phyloP scores from a whole-genome alignment of 257 asterid species.

The Anisodus tanguticus region DNA sequence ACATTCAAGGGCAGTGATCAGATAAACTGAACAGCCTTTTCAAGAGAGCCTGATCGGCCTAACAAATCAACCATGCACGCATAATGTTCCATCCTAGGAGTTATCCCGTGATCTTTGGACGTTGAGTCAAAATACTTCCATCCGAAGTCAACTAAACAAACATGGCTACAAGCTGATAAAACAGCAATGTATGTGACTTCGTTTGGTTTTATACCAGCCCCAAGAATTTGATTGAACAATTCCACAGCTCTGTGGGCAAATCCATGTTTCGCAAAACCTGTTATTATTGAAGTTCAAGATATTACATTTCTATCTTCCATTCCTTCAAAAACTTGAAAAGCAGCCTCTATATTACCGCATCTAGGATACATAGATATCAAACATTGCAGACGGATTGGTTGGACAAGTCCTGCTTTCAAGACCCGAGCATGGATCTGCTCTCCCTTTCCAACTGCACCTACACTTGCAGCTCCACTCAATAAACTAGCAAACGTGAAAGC shows the following conservation, averaged over 20 bases:
- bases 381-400: slow-evolving; percentile 61
- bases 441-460: slow-evolving; percentile 91
- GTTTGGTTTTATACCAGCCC: slow-evolving; percentile 64
- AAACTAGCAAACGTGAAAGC: slow-evolving; percentile 88
- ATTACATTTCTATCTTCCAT: slow-evolving; percentile 62
- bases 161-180: slow-evolving; percentile 93
- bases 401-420: slow-evolving; percentile 67
- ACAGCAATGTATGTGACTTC: slow-evolving; percentile 87
- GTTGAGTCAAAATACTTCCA: slow-evolving; percentile 68
- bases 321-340: slow-evolving; percentile 59
- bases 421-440: slow-evolving; percentile 85
- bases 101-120: slow-evolving; percentile 59
- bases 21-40: slow-evolving; percentile 60
- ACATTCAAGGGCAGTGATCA: slow-evolving; percentile 70
- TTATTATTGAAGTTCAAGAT: slow-evolving; percentile 92
- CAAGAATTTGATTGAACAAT: slow-evolving; percentile 65
- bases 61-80: slow-evolving; percentile 55
- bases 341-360: slow-evolving; percentile 86
- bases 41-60: slow-evolving; percentile 53
- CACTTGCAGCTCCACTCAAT: slow-evolving; percentile 88
- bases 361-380: slow-evolving; percentile 88
- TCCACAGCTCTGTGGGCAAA: slow-evolving; percentile 63
- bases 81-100: slow-evolving; percentile 85
- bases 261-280: slow-evolving; percentile 89
- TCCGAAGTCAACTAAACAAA: slow-evolving; percentile 69